Evolutionary conservation across 768 basidiomycete genomes (phyloP).

Genomic region (Auricularia cornea): DNA sequence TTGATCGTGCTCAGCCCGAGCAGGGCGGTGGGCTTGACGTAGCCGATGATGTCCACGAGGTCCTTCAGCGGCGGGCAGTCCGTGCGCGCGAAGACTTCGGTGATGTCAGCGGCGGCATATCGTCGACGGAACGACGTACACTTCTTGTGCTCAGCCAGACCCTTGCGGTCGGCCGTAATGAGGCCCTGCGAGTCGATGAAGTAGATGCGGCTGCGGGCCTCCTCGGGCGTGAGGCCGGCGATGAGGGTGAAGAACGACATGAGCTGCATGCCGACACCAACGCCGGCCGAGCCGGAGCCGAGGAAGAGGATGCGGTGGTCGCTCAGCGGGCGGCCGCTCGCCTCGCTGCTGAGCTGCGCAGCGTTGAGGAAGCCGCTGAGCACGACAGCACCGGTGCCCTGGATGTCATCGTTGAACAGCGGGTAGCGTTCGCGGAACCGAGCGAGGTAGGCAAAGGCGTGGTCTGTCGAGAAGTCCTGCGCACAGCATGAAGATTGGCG

Average conservation of each 20-base stretch:
- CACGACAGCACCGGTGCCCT: conserved; percentile 87
- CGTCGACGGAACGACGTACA: too few species aligned
- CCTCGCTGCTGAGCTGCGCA: conserved; percentile 62
- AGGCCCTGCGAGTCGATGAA: conserved; percentile 83
- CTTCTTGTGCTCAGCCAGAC: conserved; percentile 76
- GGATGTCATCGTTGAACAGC: conserved; percentile 87
- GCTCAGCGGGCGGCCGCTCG: conserved; percentile 56
- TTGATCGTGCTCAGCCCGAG: conserved; percentile 84
- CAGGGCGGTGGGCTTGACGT: conserved; percentile 81
- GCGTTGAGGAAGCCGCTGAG: conserved; percentile 87
- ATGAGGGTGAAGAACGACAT: conserved; percentile 82
- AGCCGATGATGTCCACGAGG: conserved; percentile 67
- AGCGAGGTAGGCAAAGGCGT: conserved; percentile 80
- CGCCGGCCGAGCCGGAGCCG: conserved; percentile 86
- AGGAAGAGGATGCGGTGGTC: conserved; percentile 86
- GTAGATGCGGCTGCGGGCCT: conserved; percentile 72
- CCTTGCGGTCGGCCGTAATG: conserved; percentile 61
- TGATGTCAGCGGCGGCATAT: conserved; percentile 7
- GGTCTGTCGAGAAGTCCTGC: conserved; percentile 86
- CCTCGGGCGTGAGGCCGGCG: conserved; percentile 57
- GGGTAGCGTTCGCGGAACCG: conserved; percentile 68
- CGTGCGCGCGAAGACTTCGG: conserved; percentile 65
- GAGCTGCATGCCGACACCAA: conserved; percentile 85
- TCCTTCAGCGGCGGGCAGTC: conserved; percentile 73
- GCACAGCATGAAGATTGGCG: background rate